Conservation (phyloP, 192 early-diverging fungal genomes). For the Mortierella antarctica region DNA sequence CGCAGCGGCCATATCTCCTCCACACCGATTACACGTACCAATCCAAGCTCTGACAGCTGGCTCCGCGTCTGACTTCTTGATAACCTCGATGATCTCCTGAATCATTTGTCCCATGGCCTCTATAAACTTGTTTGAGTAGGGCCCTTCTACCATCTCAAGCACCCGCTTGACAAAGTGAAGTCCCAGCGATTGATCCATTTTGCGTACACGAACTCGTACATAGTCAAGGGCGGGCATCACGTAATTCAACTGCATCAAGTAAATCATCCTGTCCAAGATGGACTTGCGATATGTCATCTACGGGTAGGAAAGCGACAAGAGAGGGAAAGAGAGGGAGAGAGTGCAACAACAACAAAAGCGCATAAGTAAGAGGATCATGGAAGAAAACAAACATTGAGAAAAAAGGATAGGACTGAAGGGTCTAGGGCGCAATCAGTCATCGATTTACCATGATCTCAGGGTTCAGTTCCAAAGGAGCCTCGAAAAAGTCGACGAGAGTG, state of each 20-base stretch:
- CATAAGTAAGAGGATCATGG: conserved; percentile 23
- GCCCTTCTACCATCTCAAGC: conserved; percentile 56
- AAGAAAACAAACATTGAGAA: background rate
- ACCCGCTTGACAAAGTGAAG: conserved; percentile 74
- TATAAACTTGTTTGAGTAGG: conserved; percentile 58
- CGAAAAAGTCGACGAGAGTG: conserved; percentile 68
- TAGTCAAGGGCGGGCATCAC: conserved; percentile 72
- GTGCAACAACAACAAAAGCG: background rate
- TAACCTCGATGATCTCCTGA: conserved; percentile 53
- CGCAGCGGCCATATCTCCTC: conserved; percentile 2
- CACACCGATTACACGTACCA: conserved; percentile 20
- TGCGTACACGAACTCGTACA: conserved; percentile 59
- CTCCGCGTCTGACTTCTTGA: conserved; percentile 49
- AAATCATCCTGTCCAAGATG: conserved; percentile 74
- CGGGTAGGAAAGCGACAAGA: background rate
- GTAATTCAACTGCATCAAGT: conserved; percentile 72
- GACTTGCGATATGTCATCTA: conserved; percentile 76
- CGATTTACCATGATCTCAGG: conserved; percentile 68
- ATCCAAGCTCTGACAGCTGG: conserved; percentile 46
- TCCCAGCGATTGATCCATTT: conserved; percentile 74
- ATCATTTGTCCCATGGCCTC: conserved; percentile 57
- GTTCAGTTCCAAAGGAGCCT: conserved; percentile 62
- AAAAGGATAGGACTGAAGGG: background rate
- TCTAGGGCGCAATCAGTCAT: background rate
- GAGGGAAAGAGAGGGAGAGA: background rate